Base-by-base conservation (phyloP, 176 grass and related monocot genomes). In the Thalia dealbata region DNA sequence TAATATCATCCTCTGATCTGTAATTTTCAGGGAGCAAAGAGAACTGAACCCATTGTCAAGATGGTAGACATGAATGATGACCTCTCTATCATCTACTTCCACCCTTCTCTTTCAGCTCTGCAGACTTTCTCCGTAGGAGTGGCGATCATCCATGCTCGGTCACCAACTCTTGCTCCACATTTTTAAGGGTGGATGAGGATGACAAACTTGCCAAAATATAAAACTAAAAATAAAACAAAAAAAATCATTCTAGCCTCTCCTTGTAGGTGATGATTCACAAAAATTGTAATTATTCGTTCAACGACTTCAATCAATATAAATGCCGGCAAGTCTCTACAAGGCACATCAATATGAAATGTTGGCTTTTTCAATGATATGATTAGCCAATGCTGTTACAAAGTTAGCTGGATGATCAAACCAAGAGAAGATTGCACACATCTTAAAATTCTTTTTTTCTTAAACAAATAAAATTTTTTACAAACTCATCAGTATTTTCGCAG, bases 41-140 rank as follows among this genome's bases (percentile, higher is more conserved):
- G 32, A 10, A 62, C 74, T 10, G 65, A 74, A 67, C 54, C 70
- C 0, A 51, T 59, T 64, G 42, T 83, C 50, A 83, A 50, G 23
- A 50, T 83, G 55, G 27, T 72, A 15, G 27, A 64, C 51, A 66
- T 46, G 73, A 69, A 64, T 41, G 61, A 83, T 67, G 75, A 45
- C 45, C 19, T 69, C 15, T 67, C 67, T 61, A 14, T 74, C 22
- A 64, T 78, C 15, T 69, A 67, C 41, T 78, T 26, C 23, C 38
- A 60, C 44, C 61, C 60, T 21, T 29, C 59, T 61, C 16, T 83
- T 50, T 78, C 81, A 14, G 61, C 68, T 74, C 76, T 83, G 46
- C 81, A 83, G 43, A 73, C 69, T 61, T 83, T 83, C 76, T 78
- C 81, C 3, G 27, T 69, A 29, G 81, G 69, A 67, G 63, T 83